Base-by-base conservation (phyloP, 805 yeast genomes). In the Ogataea nitratoaversa region DNA sequence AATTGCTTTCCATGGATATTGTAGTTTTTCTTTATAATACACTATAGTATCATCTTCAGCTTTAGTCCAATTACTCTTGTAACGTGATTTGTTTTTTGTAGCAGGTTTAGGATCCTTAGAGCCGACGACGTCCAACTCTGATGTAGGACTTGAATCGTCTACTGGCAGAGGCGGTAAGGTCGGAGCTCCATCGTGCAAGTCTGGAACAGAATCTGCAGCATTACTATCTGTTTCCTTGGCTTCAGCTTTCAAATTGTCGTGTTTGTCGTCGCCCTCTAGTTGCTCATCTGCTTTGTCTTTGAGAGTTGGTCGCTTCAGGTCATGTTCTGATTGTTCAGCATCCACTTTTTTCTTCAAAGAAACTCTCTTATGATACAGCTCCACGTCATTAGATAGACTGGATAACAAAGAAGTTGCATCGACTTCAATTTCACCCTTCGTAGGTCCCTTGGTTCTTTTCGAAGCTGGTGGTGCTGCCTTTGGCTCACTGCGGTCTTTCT, bases 1-100 rank as follows among this genome's bases (percentile, higher is more conserved):
- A 31, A 69, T 66, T 36, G 57, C 55, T 30, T 61, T 61, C 74
- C 74, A 69, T 17, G 71, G 56, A 32, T 56, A 55, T 22, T 56
- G 52, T 47, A 57, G 42, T 36, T 54, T 59, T 46, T 70, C 73
- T 40, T 67, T 65, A 44, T 59, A 64, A 37, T 57, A 56, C 4
- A 65, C 60, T 9, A 65, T 63, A 3, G 63, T 56, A 14, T 57
- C 57, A 45, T 65, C 70, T 44, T 65, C 69, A 7, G 59, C 62
- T 32, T 52, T 54, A 1, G 68, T 61, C 70, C 70, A 65, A 9
- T 48, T 47, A 25, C 45, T 14, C 4, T 22, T 6, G 30, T 18
- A 47, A 48, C 39, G 42, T 41, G 28, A 40, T 28, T 30, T 36
- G 27, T 29, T 22, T 14, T 11, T 11, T 22, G 25, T 8, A n/a